Percentiles rank a stretch among this genome's conserved stretches.
Conservation (phyloP, 2,329 filamentous ascomycete genomes). For the Xylaria sp. region DNA sequence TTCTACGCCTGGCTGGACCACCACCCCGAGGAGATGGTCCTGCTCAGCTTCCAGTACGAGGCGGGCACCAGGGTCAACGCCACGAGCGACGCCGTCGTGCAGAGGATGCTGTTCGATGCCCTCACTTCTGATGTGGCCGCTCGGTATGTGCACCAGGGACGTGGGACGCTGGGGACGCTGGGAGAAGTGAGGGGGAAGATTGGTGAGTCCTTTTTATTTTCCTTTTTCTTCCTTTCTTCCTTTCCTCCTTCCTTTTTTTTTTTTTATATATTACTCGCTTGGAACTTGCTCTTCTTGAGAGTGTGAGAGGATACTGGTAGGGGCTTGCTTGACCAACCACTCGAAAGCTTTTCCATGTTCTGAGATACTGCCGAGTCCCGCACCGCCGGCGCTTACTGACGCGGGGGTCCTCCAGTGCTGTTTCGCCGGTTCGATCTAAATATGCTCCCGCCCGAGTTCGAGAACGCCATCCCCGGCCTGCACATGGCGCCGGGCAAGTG, state of each 20-base stretch:
- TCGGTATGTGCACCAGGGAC: conserved; percentile 51
- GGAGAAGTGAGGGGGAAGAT: conserved; percentile 47
- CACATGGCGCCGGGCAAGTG: conserved; percentile 57
- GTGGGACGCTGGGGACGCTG: conserved; percentile 32
- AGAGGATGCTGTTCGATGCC: conserved; percentile 51
- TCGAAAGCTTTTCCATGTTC: background rate
- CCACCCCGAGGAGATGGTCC: conserved; percentile 57
- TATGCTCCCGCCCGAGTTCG: conserved; percentile 42
- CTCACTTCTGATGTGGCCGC: conserved; percentile 54
- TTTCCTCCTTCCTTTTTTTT: too few species aligned
- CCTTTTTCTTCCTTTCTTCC: background rate
- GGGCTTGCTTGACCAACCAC: background rate
- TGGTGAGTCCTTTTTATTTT: background rate
- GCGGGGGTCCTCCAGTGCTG: conserved; percentile 43
- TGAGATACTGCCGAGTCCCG: background rate
- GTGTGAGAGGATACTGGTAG: background rate
- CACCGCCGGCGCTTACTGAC: background rate
- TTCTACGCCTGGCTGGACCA: conserved; percentile 60
- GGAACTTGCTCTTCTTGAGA: too few species aligned
- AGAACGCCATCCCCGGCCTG: conserved; percentile 55
- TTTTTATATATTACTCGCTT: too few species aligned
- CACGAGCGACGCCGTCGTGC: conserved; percentile 50
- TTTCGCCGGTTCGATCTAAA: conserved; percentile 58
- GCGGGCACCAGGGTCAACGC: conserved; percentile 48
- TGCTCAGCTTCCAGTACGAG: conserved; percentile 61